Evolutionary conservation across 1,284 basidiomycete species (phyloP).

Genomic region (Athelia psychrophila): DNA sequence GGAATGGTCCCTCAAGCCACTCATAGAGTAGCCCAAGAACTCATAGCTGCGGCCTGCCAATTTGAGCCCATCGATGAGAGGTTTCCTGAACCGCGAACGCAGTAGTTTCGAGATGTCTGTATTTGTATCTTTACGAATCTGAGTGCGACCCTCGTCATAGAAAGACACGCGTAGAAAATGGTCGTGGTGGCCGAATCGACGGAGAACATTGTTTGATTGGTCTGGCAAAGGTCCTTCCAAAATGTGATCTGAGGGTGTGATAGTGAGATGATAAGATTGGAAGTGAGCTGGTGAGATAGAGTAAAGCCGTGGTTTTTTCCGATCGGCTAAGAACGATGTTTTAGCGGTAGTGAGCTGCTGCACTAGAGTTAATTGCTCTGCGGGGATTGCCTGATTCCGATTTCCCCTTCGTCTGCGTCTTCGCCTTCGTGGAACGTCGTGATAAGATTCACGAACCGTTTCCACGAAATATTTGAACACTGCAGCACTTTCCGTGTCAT

Average conservation of each 20-base stretch:
- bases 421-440: constrained; percentile 1
- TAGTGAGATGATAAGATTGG: constrained; percentile 38
- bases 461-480: constrained; percentile 29
- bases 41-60: constrained; percentile 53
- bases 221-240: constrained; percentile 55
- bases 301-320: constrained; percentile 19
- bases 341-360: constrained; percentile 18
- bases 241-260: constrained; percentile 50
- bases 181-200: constrained; percentile 44
- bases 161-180: constrained; percentile 65
- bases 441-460: constrained; percentile 11
- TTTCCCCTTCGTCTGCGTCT: constrained; percentile 8
- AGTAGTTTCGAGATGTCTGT: constrained; percentile 44
- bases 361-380: constrained; percentile 5
- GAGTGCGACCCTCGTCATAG: constrained; percentile 54
- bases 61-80: constrained; percentile 42
- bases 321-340: constrained; percentile 21
- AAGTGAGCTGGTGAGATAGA: constrained; percentile 21
- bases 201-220: constrained; percentile 59
- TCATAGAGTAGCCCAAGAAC: constrained; percentile 63
- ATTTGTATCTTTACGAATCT: constrained; percentile 46
- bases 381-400: constrained; percentile 1
- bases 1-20: constrained; percentile 52
- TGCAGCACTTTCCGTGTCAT: constrained; percentile 16
- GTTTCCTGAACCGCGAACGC: constrained; percentile 36